phyloP scores from a whole-genome alignment of 371 early-diverging fungal genomes.

The Dinochytrium kinnereticum region DNA sequence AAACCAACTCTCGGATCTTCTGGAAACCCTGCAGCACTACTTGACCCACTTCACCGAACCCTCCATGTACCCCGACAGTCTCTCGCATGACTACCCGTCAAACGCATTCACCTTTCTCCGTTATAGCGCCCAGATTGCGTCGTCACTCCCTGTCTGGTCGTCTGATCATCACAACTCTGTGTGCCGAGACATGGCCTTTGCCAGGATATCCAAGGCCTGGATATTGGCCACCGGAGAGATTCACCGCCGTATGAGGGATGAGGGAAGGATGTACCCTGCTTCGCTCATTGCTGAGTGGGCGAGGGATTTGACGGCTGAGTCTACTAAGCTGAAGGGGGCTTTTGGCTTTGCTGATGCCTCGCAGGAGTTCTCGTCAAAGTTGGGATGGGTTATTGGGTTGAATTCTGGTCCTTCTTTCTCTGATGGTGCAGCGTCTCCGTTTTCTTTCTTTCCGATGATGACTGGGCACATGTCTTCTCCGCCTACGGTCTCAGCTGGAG shows the following conservation, averaged over 20 bases:
- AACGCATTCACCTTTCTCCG: conserved; percentile 80
- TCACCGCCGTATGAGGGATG: conserved; percentile 66
- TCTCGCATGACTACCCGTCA: conserved; percentile 58
- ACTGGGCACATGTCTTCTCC: neutral
- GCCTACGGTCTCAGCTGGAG: neutral
- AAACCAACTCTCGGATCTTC: conserved; percentile 73
- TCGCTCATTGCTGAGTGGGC: conserved; percentile 78
- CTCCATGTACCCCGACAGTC: conserved; percentile 22
- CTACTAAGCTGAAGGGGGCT: conserved; percentile 19
- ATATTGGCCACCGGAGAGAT: conserved; percentile 74
- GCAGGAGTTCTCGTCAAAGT: conserved; percentile 61
- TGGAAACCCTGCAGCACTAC: conserved; percentile 81
- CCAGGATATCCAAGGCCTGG: conserved; percentile 78
- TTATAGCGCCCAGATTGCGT: conserved; percentile 59
- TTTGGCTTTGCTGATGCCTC: conserved; percentile 63
- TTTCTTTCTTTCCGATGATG: neutral
- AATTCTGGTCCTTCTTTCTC: neutral
- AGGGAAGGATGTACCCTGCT: conserved; percentile 76
- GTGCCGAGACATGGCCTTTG: conserved; percentile 68
- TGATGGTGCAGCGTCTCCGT: neutral
- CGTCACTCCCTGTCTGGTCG: conserved; percentile 83
- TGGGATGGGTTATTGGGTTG: conserved; percentile 30
- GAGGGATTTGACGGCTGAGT: conserved; percentile 44
- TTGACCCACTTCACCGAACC: conserved; percentile 84
- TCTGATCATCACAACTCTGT: conserved; percentile 67